Evolutionary conservation across 208 protist species (phyloP).

Genomic region (Acanthamoeba culbertsoni): DNA sequence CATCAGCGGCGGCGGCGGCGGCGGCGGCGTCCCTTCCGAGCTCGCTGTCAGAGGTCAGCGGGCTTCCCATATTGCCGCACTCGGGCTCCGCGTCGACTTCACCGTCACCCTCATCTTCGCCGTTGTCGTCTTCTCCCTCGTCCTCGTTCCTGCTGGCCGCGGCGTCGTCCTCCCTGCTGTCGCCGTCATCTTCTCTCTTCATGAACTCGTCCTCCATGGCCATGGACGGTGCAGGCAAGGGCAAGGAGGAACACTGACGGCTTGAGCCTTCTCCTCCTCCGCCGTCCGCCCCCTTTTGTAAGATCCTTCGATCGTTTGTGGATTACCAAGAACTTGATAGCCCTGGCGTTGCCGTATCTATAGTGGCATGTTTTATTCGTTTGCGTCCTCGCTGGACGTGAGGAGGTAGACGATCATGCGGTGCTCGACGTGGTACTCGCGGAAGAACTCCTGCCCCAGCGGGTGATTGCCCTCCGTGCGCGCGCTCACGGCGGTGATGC

Average conservation of each 20-base stretch:
- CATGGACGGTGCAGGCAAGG: no score
- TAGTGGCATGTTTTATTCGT: no score
- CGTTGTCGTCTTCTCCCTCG: neutral
- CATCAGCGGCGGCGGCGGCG: neutral
- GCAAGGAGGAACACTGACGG: no score
- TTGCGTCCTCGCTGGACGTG: neutral
- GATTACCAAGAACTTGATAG: no score
- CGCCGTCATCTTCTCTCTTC: neutral
- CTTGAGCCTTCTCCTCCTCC: no score
- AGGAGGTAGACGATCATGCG: neutral
- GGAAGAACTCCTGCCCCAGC: neutral
- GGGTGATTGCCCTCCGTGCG: neutral
- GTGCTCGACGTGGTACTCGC: neutral
- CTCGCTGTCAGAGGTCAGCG: slow-evolving; percentile 2
- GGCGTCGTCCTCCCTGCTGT: neutral
- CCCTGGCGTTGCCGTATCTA: no score
- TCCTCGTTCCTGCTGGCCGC: neutral
- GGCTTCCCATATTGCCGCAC: neutral
- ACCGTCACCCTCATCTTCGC: neutral
- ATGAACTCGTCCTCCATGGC: neutral
- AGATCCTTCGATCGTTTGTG: no score
- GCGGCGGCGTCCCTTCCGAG: neutral
- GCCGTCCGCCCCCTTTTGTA: no score
- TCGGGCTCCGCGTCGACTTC: neutral
- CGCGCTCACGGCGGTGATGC: neutral